Evolutionary conservation across 179 eudicot species (phyloP), one percentile per base, ranked within the genome.

Genomic region (Actinidia arguta): DNA sequence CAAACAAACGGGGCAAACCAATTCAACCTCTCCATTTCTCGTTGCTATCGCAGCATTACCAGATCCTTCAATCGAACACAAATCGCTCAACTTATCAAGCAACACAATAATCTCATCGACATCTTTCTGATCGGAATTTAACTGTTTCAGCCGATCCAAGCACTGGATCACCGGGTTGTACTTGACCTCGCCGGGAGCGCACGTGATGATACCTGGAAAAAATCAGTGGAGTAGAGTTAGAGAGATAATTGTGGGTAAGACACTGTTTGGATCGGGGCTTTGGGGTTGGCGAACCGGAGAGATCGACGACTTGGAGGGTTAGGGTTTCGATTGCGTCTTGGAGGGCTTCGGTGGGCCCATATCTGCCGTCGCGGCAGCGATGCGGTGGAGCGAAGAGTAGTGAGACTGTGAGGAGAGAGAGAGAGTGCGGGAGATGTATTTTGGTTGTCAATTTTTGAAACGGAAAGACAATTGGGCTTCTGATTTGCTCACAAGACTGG

Each of bases 291-390:
- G 50, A 16, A 86, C 98, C 98, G 24, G 98, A 96, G 52, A 97
- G 98, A 91, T 96, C 96, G 80, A 92, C 98, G 88, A 94, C 97
- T 90, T 95, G 99, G 63, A 96, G 95, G 25, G 89, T 89, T 59
- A 96, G 92, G 80, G 98, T 93, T 79, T 96, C 85, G 79, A 96
- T 88, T 79, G 98, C 99, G 92, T 97, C 99, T 25, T 92, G 83
- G 25, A 97, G 89, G 50, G 99, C 98, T 88, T 97, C 99, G n/a
- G 88, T 39, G 36, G 95, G 90, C 82, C 88, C 91, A 89, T 81
- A 6, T 61, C 71, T 24, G 42, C 55, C 22, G 62, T 66, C 62
- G 78, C 76, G 81, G 22, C 58, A 51, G 80, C 47, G 18, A 8
- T 24, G 68, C 52, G n/a, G 59, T 14, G 46, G 56, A 44, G 39